Conservation (phyloP, 2,329 filamentous ascomycete genomes). For the Talaromyces marneffei region DNA sequence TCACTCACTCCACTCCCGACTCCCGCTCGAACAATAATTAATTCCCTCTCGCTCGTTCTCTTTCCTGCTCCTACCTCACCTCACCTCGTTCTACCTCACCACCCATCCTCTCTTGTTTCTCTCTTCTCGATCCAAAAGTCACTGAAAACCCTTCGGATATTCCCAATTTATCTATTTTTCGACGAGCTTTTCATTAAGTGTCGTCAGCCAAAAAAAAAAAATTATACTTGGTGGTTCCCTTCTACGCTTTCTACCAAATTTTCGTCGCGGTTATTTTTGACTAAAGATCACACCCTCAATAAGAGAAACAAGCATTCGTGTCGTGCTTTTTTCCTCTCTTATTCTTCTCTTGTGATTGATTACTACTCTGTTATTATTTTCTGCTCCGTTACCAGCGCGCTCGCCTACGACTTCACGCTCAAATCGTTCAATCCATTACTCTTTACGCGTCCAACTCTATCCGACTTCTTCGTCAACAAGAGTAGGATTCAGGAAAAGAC, state of each 20-base stretch:
- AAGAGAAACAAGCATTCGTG: slow-evolving; percentile 4
- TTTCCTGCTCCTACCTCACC: slow-evolving; percentile 12
- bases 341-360: not conserved
- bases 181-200: slow-evolving; percentile 51
- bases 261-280: slow-evolving; percentile 16
- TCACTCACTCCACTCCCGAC: slow-evolving; percentile 6
- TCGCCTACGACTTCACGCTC: not conserved
- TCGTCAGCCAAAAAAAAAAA: slow-evolving; percentile 32
- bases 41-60: slow-evolving; percentile 10
- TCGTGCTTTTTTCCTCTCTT: slow-evolving; percentile 7
- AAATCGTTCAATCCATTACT: not conserved
- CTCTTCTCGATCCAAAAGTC: slow-evolving; percentile 11
- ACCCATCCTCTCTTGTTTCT: slow-evolving; percentile 2
- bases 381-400: not conserved
- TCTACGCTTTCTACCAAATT: not conserved
- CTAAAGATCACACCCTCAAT: not conserved
- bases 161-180: slow-evolving; percentile 17
- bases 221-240: slow-evolving; percentile 20
- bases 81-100: slow-evolving; percentile 17
- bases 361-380: not conserved
- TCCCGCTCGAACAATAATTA: slow-evolving; percentile 7
- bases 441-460: not conserved
- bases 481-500: not conserved
- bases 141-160: slow-evolving; percentile 19
- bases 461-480: not conserved